Percentiles rank a stretch among this genome's conserved stretches.
Conservation (phyloP, 768 basidiomycete genomes). For the Lactifluus subvellereus region DNA sequence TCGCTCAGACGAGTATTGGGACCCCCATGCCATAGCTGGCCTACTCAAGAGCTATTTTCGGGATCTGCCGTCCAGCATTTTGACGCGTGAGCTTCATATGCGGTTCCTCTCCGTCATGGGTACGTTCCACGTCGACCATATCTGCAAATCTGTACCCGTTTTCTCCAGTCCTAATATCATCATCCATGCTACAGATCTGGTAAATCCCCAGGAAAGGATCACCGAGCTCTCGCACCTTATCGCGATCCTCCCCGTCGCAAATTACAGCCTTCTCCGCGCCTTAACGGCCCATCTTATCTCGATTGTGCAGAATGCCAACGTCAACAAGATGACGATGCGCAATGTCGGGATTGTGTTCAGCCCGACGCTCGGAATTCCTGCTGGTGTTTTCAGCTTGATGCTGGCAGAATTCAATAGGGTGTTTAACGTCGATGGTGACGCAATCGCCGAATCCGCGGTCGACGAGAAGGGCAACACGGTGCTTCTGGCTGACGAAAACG, state of each 20-base stretch:
- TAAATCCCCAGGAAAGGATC: constrained; percentile 83
- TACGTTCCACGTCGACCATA: constrained; percentile 37
- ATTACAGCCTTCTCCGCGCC: constrained; percentile 91
- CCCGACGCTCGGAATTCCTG: constrained; percentile 96
- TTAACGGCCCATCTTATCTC: constrained; percentile 92
- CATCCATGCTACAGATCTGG: constrained; percentile 57
- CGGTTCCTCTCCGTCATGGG: constrained; percentile 91
- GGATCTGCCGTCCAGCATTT: constrained; percentile 86
- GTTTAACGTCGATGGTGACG: constrained; percentile 67
- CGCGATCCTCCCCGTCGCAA: constrained; percentile 79
- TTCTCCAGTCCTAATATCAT: constrained; percentile 9
- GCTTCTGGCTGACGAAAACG: constrained; percentile 15
- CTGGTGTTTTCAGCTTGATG: constrained; percentile 93
- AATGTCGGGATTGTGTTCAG: constrained; percentile 99
- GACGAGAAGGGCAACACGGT: constrained; percentile 12
- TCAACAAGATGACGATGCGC: constrained; percentile 98
- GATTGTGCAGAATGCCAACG: constrained; percentile 81
- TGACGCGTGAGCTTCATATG: constrained; percentile 88
- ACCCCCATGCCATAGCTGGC: constrained; percentile 95
- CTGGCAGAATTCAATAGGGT: constrained; percentile 89
- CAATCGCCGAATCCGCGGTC: constrained; percentile 25
- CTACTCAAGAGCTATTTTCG: constrained; percentile 90
- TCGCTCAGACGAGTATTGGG: constrained; percentile 87
- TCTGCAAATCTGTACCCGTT: constrained; percentile 6
- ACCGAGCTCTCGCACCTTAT: constrained; percentile 82